Percentiles rank a stretch among this genome's conserved stretches.
Evolutionary conservation across 2,329 filamentous ascomycete species (phyloP).

Genomic region (Ambrosiella xylebori): DNA sequence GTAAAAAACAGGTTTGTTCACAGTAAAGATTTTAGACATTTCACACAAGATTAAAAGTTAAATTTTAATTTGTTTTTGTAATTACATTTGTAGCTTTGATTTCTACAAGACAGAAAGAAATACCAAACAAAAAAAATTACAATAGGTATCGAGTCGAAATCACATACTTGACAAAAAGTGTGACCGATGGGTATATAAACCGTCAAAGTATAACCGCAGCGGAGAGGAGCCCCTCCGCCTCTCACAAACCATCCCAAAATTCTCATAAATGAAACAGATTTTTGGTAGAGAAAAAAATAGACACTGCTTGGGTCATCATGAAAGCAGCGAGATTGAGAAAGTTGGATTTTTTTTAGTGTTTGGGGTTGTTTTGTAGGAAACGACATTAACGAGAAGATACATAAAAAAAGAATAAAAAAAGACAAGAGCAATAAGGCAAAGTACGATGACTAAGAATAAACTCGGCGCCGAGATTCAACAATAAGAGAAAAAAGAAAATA

Average conservation of each 20-base stretch:
- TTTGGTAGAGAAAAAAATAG: not conserved
- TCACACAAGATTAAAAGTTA: not conserved
- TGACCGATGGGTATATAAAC: slow-evolving; percentile 7
- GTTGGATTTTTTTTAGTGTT: not conserved
- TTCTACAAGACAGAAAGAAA: not conserved
- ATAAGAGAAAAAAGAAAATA: not conserved
- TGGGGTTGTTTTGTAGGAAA: too few species aligned
- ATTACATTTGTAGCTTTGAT: not conserved
- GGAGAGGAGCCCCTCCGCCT: not conserved
- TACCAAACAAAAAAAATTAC: not conserved
- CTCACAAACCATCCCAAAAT: not conserved
- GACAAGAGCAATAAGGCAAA: not conserved
- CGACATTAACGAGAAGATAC: not conserved
- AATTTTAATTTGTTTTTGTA: not conserved
- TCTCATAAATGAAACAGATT: not conserved
- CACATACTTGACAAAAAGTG: not conserved
- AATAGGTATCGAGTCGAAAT: not conserved
- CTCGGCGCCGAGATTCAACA: not conserved
- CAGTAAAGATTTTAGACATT: not conserved
- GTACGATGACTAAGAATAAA: not conserved
- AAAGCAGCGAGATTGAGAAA: not conserved
- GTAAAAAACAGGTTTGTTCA: not conserved
- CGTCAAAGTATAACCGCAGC: not conserved
- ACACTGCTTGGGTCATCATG: not conserved
- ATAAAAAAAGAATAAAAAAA: not conserved